Evolutionary conservation across 208 protist genomes (phyloP).

Genomic region (Porcisia deanei): DNA sequence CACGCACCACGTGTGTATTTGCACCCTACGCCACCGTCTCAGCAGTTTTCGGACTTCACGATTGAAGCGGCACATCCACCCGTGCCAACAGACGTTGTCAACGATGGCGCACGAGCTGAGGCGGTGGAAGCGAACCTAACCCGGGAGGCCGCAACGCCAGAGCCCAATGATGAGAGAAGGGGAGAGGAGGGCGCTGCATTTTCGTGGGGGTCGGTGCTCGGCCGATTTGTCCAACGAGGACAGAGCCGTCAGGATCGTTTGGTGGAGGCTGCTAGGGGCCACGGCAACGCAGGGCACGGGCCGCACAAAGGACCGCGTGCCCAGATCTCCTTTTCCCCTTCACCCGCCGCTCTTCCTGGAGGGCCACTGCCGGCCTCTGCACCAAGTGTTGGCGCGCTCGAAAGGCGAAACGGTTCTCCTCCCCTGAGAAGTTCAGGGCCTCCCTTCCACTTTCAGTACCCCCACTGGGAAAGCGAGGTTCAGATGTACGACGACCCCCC

Average conservation of each 20-base stretch:
- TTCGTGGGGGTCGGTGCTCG: not conserved
- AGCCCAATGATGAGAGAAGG: not conserved
- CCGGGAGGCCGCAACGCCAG: not conserved
- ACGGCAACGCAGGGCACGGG: not conserved
- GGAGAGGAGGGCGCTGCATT: not conserved
- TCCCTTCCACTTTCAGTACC: conserved; percentile 29
- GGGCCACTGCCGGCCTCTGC: not conserved
- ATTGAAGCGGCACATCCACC: not conserved
- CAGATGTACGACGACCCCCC: conserved; percentile 31
- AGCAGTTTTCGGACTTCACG: not conserved
- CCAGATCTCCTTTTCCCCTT: not conserved
- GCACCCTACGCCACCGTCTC: not conserved
- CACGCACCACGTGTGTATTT: not conserved
- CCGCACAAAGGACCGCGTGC: not conserved
- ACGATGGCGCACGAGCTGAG: not conserved
- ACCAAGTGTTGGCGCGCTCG: not conserved
- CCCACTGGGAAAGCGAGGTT: conserved; percentile 21
- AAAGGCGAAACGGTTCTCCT: too few species aligned
- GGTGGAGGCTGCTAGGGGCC: not conserved
- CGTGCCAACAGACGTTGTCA: not conserved
- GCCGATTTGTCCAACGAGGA: not conserved
- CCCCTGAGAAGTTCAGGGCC: conserved; percentile 9
- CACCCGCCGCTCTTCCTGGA: not conserved
- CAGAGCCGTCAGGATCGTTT: not conserved
- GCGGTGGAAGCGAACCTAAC: not conserved